These are phyloP conservation scores for Apostasia shenzhenica DNA, from an alignment of 106 monocot species.

Conservation along the genomic window DNA sequence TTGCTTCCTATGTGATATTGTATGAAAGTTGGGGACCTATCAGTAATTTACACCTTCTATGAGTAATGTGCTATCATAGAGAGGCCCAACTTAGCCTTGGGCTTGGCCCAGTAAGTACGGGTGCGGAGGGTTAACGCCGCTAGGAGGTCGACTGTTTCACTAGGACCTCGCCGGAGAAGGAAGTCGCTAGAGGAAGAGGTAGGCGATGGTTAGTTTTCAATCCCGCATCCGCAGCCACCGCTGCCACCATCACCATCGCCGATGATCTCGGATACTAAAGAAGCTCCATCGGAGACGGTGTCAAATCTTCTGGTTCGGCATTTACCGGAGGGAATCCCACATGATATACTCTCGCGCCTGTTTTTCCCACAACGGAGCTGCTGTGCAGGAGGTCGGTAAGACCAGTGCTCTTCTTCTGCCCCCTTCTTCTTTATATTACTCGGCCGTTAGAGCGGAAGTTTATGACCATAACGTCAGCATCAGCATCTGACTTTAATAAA, in stretches of 20 bases:
- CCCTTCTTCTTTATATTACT: not conserved
- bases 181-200: not conserved
- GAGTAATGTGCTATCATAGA: too few species aligned
- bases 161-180: too few species aligned
- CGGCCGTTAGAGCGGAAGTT: not conserved
- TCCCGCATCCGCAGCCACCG: not conserved
- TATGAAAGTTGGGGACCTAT: too few species aligned
- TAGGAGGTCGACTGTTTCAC: too few species aligned
- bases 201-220: not conserved
- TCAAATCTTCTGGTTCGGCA: conserved; percentile 72
- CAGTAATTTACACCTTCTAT: too few species aligned
- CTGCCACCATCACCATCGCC: conserved; percentile 1
- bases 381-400: conserved; percentile 81
- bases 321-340: conserved; percentile 78
- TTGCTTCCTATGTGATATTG: too few species aligned
- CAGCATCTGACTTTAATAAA: too few species aligned
- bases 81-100: too few species aligned
- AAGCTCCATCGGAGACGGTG: not conserved
- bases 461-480: too few species aligned
- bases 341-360: conserved; percentile 73
- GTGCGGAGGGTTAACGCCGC: too few species aligned
- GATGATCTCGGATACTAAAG: not conserved
- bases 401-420: not conserved
- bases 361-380: conserved; percentile 87
- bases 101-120: too few species aligned